A percentile compares a stretch with the other conserved stretches of the same genome.
These are phyloP conservation scores for Podospora appendiculata DNA, from an alignment of 495 filamentous ascomycete genomes.

Conservation along the genomic window DNA sequence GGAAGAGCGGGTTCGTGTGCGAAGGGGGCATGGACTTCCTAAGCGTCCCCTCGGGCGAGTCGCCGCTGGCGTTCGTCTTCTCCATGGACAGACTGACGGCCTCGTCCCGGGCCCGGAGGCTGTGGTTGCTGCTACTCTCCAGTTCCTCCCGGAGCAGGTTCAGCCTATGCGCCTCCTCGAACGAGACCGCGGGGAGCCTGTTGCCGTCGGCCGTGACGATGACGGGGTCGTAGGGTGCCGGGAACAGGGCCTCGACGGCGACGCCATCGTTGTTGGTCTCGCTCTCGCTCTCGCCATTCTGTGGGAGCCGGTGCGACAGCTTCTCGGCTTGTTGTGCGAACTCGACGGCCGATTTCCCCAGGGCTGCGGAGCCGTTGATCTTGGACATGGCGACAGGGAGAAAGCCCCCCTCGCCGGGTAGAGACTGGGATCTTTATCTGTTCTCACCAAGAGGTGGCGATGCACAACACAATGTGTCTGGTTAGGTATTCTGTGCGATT, in stretches of 20 bases:
- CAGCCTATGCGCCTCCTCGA: constrained; percentile 58
- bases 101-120: constrained; percentile 4
- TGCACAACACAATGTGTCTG: too few relatives aligned
- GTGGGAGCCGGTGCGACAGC: constrained; percentile 38
- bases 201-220: constrained; percentile 57
- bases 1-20: constrained; percentile 77
- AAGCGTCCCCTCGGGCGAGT: constrained; percentile 27
- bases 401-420: neutral
- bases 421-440: too few relatives aligned
- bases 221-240: constrained; percentile 65
- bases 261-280: constrained; percentile 25
- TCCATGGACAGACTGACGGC: neutral
- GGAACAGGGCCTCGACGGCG: constrained; percentile 57
- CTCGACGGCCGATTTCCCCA: constrained; percentile 20
- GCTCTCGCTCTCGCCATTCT: constrained; percentile 17
- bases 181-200: constrained; percentile 55
- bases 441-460: too few relatives aligned
- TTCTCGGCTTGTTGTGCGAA: constrained; percentile 54
- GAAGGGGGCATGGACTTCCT: constrained; percentile 47
- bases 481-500: too few relatives aligned
- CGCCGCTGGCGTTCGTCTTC: neutral
- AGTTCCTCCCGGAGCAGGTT: constrained; percentile 53
- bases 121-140: constrained; percentile 16
- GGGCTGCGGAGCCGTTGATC: neutral
- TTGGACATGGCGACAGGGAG: neutral